Percentiles rank a stretch among this genome's conserved stretches.
phyloP scores from a whole-genome alignment of 1,284 basidiomycete genomes.

The Coniferiporia weirii region DNA sequence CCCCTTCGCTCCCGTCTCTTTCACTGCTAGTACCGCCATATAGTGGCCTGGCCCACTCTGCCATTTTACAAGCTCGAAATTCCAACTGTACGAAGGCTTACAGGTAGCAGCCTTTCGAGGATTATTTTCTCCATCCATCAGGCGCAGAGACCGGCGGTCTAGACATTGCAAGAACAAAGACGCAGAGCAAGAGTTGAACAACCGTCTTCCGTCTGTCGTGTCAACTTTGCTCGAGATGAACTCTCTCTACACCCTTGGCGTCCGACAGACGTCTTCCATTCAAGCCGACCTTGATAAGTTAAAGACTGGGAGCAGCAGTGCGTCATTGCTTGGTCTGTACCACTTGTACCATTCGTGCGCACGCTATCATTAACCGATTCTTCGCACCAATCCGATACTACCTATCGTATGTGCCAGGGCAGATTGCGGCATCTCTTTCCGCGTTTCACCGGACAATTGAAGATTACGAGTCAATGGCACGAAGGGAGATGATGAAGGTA shows the following conservation, averaged over 20 bases:
- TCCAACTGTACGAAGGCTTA: no score
- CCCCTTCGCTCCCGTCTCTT: no score
- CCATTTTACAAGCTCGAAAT: no score
- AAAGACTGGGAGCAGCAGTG: constrained; percentile 73
- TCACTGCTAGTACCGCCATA: no score
- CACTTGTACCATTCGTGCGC: not conserved
- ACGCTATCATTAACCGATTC: not conserved
- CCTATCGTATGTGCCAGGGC: constrained; percentile 51
- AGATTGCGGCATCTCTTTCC: constrained; percentile 91
- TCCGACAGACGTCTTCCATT: constrained; percentile 85
- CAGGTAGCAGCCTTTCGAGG: no score
- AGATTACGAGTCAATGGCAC: constrained; percentile 94
- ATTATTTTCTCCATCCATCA: no score
- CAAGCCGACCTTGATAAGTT: constrained; percentile 82
- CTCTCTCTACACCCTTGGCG: constrained; percentile 88
- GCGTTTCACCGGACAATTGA: constrained; percentile 90
- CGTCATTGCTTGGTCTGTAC: constrained; percentile 74
- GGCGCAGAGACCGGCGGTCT: no score
- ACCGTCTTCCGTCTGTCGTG: not conserved
- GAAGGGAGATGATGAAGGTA: constrained; percentile 88
- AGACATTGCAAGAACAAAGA: no score
- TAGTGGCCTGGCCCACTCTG: no score
- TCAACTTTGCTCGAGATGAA: constrained; percentile 55
- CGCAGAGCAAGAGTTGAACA: no score
- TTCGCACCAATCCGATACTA: not conserved